Base-by-base conservation (phyloP, 164 flowering plant genomes). In the Taxillus chinensis region DNA sequence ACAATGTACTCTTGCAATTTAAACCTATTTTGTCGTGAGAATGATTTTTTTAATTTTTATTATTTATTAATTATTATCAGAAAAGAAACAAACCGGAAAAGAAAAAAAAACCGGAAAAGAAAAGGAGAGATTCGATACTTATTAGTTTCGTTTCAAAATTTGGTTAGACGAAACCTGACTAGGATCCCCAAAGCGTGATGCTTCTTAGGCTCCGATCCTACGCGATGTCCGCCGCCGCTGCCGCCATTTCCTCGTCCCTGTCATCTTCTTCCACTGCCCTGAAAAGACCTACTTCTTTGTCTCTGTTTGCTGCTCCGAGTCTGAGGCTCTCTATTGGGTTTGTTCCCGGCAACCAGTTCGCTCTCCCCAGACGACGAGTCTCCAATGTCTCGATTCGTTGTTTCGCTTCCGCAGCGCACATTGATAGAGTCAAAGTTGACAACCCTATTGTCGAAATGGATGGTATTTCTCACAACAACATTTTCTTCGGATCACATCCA, bases 361-460 rank as follows among this genome's bases (percentile, higher is more conserved):
- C 56, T 41, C 62, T 61, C 67, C 51, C 72, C 9, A 9, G 41
- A 46, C 72, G 41, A 46, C 72, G 58, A 55, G 62, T 73, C 70
- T 39, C 67, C 39, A 73, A 64, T 42, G 71, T 74, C 42, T 79
- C 86, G n/a, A 59, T 78, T 59, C 95, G 90, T 12, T 83, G 89
- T 64, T 81, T 80, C 70, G 74, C 83, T 41, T 73, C 87, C 56
- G 61, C 85, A 6, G 64, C 83, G 10, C 70, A 71, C 6, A 38
- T 68, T 2, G 79, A 83, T 40, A 73, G 76, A 67, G 70, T 91
- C 67, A 70, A 75, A 51, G 96, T 92, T 57, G 75, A 71, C 57
- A 89, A 92, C 64, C 96, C 98, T 5, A 74, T 89, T 56, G 98
- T 92, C 16, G 98, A 92, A 72, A 89, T 92, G 98, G 96, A 89